Base-by-base conservation (phyloP, 2,329 filamentous ascomycete genomes). In the Ascochyta clinopodiicola region DNA sequence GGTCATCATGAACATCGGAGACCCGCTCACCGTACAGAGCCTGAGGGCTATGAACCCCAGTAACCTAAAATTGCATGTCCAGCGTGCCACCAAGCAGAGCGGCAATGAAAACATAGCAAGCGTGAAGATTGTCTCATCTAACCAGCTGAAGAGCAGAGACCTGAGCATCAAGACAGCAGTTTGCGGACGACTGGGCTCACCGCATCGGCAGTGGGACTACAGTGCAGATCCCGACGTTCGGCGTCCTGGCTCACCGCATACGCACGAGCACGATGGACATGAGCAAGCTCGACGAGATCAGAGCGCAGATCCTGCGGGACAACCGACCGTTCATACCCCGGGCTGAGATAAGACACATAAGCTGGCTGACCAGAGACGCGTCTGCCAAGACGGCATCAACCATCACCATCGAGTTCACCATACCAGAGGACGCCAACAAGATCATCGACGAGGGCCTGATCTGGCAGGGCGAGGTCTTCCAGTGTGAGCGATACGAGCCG, bases 81-180 rank as follows among this genome's bases (percentile, higher is more conserved):
- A 66, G 24, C 51, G 51, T 48, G 57, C 61, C 24, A 62, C 58
- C 22, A 44, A 55, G 31, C 40, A 66, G 17, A 59, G 61, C 45
- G 53, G 58, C 21, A 64, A 66, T 27, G 42, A 59, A 53, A 57
- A 66, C 36, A 57, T 64, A 54, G 56, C 12, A 13, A 59, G 44
- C 31, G 21, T 62, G 5, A 66, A 58, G 47, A 56, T 64, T 17
- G 35, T 64, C 38, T 63, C 40, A 10, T 56, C 56, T 32, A 66
- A 66, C 47, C 36, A 65, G 59, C 53, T 64, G 17, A 63, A 63
- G 45, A 64, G 63, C 44, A 44, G 60, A 46, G 56, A 61, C 50
- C 49, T 64, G 4, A 64, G 56, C 36, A 62, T 62, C 6, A 60
- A 58, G 40, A 62, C 48, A 58, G 60, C 43, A 63, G 39, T 61